Percentiles rank a stretch among this genome's conserved stretches.
Conservation (phyloP, 2,329 filamentous ascomycete species). For the Curvularia sp. region DNA sequence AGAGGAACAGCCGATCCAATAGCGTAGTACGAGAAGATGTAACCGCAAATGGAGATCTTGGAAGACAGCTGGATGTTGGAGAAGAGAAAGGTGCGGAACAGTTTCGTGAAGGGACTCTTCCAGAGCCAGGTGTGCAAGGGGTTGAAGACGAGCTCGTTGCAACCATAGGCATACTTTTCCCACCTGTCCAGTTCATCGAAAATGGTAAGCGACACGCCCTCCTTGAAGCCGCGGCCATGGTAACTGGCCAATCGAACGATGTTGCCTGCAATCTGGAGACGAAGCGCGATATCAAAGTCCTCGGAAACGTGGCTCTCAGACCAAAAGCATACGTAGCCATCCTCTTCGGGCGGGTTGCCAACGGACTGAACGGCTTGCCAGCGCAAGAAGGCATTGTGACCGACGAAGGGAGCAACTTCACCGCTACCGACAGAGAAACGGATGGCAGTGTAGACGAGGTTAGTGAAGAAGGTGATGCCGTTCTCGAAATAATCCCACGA, state of each 20-base stretch:
- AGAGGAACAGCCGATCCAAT: conserved; percentile 70
- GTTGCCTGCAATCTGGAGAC: conserved; percentile 72
- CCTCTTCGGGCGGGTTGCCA: conserved; percentile 53
- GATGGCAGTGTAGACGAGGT: conserved; percentile 76
- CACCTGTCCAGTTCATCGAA: conserved; percentile 74
- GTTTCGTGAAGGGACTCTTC: conserved; percentile 68
- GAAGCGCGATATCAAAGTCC: conserved; percentile 76
- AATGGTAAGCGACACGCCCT: conserved; percentile 74
- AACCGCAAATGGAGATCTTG: conserved; percentile 73
- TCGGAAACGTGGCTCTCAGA: conserved; percentile 78
- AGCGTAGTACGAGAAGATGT: conserved; percentile 74
- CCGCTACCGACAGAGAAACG: conserved; percentile 72
- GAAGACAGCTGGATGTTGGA: conserved; percentile 68
- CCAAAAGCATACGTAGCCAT: conserved; percentile 72
- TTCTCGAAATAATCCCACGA: conserved; percentile 75
- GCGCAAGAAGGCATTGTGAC: conserved; percentile 76
- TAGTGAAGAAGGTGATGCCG: conserved; percentile 77
- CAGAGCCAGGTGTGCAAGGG: conserved; percentile 68
- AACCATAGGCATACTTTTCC: conserved; percentile 74
- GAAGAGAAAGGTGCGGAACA: conserved; percentile 67
- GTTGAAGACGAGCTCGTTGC: conserved; percentile 74
- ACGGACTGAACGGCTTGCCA: conserved; percentile 70
- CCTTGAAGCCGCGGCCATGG: conserved; percentile 72
- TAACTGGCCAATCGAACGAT: conserved; percentile 73
- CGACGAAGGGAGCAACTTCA: conserved; percentile 75